Conservation (phyloP, 768 basidiomycete genomes). For the Cyclocybe cylindracea region DNA sequence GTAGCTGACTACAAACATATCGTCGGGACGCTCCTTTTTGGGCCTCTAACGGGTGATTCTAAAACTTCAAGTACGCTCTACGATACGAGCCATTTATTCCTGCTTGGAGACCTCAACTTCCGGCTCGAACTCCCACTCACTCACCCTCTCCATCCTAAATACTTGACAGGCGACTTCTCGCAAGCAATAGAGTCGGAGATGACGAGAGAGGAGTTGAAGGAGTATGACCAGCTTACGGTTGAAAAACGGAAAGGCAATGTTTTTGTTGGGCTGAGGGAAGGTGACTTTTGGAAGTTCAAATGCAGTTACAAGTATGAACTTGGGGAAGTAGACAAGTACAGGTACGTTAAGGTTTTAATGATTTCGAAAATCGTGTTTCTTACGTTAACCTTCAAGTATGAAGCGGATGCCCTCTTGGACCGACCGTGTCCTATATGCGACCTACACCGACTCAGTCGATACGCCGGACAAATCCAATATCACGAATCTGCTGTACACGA, state of each 20-base stretch:
- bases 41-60: constrained; percentile 44
- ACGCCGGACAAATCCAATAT: constrained; percentile 52
- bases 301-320: constrained; percentile 88
- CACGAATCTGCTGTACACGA: constrained; percentile 72
- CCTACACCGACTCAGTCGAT: constrained; percentile 64
- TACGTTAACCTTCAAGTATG: constrained; percentile 34
- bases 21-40: constrained; percentile 78
- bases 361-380: background rate
- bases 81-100: constrained; percentile 86
- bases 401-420: constrained; percentile 90
- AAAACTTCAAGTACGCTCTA: constrained; percentile 62
- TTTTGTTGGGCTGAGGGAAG: constrained; percentile 78
- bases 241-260: constrained; percentile 66
- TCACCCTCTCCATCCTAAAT: constrained; percentile 43
- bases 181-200: constrained; percentile 48
- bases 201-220: constrained; percentile 59
- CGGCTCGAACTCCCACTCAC: constrained; percentile 66
- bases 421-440: constrained; percentile 87
- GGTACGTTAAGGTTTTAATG: constrained; percentile 38
- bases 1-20: constrained; percentile 83
- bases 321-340: constrained; percentile 82
- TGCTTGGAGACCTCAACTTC: constrained; percentile 95
- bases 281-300: constrained; percentile 87
- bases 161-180: constrained; percentile 34
- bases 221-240: constrained; percentile 70